These are phyloP conservation scores for Leonotis leonurus DNA, from an alignment of 257 asterid species.

Conservation along the genomic window DNA sequence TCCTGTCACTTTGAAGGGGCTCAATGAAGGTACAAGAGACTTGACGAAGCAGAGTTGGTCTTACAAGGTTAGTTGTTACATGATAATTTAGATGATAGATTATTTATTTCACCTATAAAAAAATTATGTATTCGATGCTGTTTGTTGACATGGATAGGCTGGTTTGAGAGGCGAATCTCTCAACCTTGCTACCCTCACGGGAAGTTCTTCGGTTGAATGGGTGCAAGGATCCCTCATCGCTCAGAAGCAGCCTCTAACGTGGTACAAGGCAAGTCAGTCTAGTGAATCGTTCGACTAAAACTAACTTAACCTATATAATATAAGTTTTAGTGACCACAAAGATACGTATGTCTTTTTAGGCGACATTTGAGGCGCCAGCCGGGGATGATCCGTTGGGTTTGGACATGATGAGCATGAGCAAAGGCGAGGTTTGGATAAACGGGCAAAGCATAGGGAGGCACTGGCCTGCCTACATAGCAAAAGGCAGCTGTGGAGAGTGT, in stretches of 20 bases:
- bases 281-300: not conserved
- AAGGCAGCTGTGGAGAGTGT: slow-evolving; percentile 66
- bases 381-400: slow-evolving; percentile 76
- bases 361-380: slow-evolving; percentile 62
- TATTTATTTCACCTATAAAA: not conserved
- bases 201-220: slow-evolving; percentile 83
- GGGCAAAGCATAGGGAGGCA: slow-evolving; percentile 88
- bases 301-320: not conserved
- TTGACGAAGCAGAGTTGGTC: slow-evolving; percentile 79
- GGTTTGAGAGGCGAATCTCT: slow-evolving; percentile 77
- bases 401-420: slow-evolving; percentile 89
- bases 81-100: too few species aligned
- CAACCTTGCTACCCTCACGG: slow-evolving; percentile 40
- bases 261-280: slow-evolving; percentile 75
- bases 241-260: slow-evolving; percentile 77
- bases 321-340: not conserved
- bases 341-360: slow-evolving; percentile 22
- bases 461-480: slow-evolving; percentile 76
- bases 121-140: too few species aligned
- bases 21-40: slow-evolving; percentile 71
- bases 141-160: slow-evolving; percentile 32
- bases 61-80: slow-evolving; percentile 69
- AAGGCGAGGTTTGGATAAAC: slow-evolving; percentile 89
- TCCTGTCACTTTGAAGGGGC: slow-evolving; percentile 67
- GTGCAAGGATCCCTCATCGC: slow-evolving; percentile 46